These are phyloP conservation scores for Talaromyces borbonicus DNA, from an alignment of 495 filamentous ascomycete genomes.

Conservation along the genomic window DNA sequence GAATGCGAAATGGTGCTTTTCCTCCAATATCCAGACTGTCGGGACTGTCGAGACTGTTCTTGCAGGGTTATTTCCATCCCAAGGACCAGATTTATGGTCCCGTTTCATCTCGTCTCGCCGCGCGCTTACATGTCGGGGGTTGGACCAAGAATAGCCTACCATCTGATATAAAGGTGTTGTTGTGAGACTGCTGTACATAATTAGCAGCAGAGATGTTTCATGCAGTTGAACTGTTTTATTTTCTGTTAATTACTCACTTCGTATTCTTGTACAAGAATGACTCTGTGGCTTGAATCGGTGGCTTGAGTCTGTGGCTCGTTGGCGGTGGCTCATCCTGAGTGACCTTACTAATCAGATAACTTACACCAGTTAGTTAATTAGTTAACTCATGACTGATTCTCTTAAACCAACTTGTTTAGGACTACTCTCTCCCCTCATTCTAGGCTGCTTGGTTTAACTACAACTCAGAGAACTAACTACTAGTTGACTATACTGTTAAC, in stretches of 20 bases:
- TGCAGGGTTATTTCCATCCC: no score
- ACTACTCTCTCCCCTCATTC: no score
- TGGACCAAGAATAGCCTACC: constrained; percentile 4
- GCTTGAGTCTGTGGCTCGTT: neutral
- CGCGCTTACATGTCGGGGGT: neutral
- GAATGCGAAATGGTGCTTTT: no score
- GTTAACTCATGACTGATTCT: no score
- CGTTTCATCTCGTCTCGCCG: neutral
- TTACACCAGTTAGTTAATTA: no score
- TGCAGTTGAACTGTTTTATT: neutral
- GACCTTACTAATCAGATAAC: no score
- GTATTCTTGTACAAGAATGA: neutral
- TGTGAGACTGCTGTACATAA: constrained; percentile 1
- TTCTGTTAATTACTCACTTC: neutral
- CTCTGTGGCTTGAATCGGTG: neutral
- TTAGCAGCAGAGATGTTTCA: neutral
- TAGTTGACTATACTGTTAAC: no score
- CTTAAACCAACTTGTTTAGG: no score
- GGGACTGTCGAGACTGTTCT: no score
- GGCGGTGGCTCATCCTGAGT: neutral
- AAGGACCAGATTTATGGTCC: neutral
- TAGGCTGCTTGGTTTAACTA: no score
- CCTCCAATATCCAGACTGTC: no score
- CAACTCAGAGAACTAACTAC: no score
- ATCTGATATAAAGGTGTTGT: neutral